phyloP scores from a whole-genome alignment of 805 yeast species.

The Kodamaea fukazawae region DNA sequence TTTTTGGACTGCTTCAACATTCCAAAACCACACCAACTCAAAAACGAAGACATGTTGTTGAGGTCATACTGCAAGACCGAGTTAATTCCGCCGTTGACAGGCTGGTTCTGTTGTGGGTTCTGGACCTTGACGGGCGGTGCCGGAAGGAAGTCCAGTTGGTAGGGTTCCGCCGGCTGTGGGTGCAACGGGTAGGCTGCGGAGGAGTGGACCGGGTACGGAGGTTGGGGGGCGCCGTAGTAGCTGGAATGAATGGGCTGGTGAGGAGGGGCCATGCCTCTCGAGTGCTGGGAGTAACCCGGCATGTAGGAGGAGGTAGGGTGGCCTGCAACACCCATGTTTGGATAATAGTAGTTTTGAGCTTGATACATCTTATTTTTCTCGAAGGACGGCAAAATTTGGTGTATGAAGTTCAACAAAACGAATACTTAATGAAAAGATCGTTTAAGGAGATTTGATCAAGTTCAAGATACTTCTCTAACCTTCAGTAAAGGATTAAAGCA shows the following conservation, averaged over 20 bases:
- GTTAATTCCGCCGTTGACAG: slow-evolving; percentile 68
- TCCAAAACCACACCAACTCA: slow-evolving; percentile 70
- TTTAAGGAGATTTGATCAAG: not conserved
- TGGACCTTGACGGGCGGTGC: slow-evolving; percentile 9
- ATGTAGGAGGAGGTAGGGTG: slow-evolving; percentile 34
- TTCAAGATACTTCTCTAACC: not conserved
- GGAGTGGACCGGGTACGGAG: slow-evolving; percentile 4
- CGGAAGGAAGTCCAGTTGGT: slow-evolving; percentile 8
- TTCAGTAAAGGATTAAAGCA: not conserved
- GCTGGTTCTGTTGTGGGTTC: slow-evolving; percentile 11
- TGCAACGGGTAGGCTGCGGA: slow-evolving; percentile 5
- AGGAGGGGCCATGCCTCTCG: slow-evolving; percentile 10
- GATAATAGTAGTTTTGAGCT: slow-evolving; percentile 18
- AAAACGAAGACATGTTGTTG: slow-evolving; percentile 72
- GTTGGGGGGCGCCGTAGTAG: slow-evolving; percentile 12
- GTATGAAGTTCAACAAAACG: slow-evolving; percentile 4
- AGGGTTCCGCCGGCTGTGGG: slow-evolving; percentile 2
- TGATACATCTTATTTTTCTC: slow-evolving; percentile 15
- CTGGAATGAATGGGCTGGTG: slow-evolving; percentile 10
- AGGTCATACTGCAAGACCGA: slow-evolving; percentile 78
- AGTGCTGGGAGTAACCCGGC: slow-evolving; percentile 22
- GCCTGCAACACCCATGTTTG: slow-evolving; percentile 37
- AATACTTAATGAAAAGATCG: slow-evolving; percentile 11
- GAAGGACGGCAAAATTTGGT: not conserved
- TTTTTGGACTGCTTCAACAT: slow-evolving; percentile 51